A percentile compares a stretch with the other conserved stretches of the same genome.
phyloP scores from a whole-genome alignment of 352 stramenopile genomes.

The Phytopythium chamaehyphon region DNA sequence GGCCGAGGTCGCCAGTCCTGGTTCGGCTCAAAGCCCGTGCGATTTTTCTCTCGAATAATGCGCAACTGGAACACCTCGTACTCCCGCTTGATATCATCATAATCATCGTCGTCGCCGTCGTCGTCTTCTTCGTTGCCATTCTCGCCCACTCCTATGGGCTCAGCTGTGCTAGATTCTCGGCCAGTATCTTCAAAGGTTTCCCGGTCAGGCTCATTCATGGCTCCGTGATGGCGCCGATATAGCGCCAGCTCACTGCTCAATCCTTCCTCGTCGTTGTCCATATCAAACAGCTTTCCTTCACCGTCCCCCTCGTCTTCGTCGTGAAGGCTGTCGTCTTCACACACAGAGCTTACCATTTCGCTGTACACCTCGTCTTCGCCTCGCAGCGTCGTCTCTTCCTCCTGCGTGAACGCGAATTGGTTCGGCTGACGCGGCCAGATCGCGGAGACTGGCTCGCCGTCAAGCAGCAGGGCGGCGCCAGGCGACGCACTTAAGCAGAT shows the following conservation, averaged over 20 bases:
- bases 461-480: conserved; percentile 44
- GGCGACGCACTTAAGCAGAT: conserved; percentile 59
- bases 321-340: conserved; percentile 53
- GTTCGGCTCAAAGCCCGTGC: conserved; percentile 78
- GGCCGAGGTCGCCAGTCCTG: conserved; percentile 65
- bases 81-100: conserved; percentile 37
- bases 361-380: conserved; percentile 81
- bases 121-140: conserved; percentile 18
- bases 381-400: conserved; percentile 57
- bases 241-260: conserved; percentile 13
- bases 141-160: conserved; percentile 10
- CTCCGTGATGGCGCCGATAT: conserved; percentile 4
- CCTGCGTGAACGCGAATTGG: conserved; percentile 84
- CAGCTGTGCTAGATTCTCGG: neutral
- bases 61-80: conserved; percentile 72
- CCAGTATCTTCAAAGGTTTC: neutral
- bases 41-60: conserved; percentile 74
- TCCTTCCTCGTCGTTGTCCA: conserved; percentile 39
- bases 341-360: conserved; percentile 62
- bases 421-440: conserved; percentile 77
- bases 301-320: conserved; percentile 36
- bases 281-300: conserved; percentile 52
- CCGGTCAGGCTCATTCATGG: neutral
- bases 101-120: conserved; percentile 30
- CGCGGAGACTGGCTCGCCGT: conserved; percentile 67